Percentiles rank a stretch among this genome's conserved stretches.
phyloP scores from a whole-genome alignment of 371 early-diverging fungal genomes.

The Rhizomucor miehei region DNA sequence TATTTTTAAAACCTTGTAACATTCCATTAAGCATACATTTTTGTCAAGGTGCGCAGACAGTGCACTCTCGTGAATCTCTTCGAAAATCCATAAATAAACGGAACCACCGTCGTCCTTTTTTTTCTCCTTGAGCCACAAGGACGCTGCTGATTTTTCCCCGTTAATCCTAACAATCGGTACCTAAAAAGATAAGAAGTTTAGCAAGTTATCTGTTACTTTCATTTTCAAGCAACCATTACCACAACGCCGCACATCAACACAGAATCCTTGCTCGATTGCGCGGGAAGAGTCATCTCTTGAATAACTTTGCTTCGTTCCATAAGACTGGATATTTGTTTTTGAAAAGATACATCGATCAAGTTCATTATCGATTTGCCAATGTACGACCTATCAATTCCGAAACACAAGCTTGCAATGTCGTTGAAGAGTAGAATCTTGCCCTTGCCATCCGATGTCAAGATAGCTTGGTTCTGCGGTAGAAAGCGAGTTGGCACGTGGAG shows the following conservation, averaged over 20 bases:
- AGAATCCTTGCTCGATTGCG: background rate
- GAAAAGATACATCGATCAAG: conserved; percentile 35
- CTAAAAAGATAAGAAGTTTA: conserved; percentile 27
- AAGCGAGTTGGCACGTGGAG: conserved; percentile 65
- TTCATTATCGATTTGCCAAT: conserved; percentile 27
- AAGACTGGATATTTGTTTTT: conserved; percentile 24
- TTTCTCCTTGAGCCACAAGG: conserved; percentile 64
- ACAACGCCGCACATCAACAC: conserved; percentile 56
- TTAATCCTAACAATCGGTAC: conserved; percentile 51
- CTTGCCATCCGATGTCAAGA: conserved; percentile 55
- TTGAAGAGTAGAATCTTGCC: conserved; percentile 54
- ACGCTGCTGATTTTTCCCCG: conserved; percentile 55
- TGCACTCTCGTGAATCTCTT: conserved; percentile 58
- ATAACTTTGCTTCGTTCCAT: conserved; percentile 13
- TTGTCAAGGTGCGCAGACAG: conserved; percentile 25
- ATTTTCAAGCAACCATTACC: conserved; percentile 22
- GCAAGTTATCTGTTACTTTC: no score
- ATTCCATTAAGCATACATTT: conserved; percentile 10
- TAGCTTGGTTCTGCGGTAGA: conserved; percentile 63
- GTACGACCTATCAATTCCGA: conserved; percentile 45
- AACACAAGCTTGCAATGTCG: conserved; percentile 51
- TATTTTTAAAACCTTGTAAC: background rate
- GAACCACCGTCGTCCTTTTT: conserved; percentile 41
- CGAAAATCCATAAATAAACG: conserved; percentile 71
- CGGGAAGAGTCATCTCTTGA: background rate